Base-by-base conservation (phyloP, 2,329 filamentous ascomycete genomes). In the Intubia oerlemansii region DNA sequence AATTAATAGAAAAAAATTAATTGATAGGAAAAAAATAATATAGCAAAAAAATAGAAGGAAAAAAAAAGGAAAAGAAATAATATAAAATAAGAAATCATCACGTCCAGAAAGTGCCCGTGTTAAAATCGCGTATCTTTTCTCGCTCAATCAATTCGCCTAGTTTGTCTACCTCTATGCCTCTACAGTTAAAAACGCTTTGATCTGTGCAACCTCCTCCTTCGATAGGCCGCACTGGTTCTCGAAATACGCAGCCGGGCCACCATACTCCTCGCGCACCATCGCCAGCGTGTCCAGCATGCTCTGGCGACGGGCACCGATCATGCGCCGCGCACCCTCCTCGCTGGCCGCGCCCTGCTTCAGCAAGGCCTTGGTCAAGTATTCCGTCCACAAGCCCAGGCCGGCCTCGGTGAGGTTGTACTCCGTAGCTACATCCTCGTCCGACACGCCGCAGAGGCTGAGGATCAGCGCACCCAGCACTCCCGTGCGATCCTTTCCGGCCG, bases 401-500 rank as follows among this genome's bases (percentile, higher is more conserved):
- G 54, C 39, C 28, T 77, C 66, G 0, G 72, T 79, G 8, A 79
- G 51, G 11, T 59, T 53, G 44, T 82, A 84, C 45, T 84, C 77
- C 8, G 59, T 47, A 0, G 70, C 72, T n/a, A 78, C 58, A 4
- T 49, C 44, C 19, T 62, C 52, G 36, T 68, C 58, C 2, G 56
- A 47, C 0, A 78, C 67, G 4, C 69, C 68, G 7, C 67, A 67
- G 17, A 80, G 54, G 16, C 61, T 50, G 22, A 80, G 54, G 7
- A 82, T 44, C 23, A 84, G 40, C 4, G 72, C 76, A 27, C 66
- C 63, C 25, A 80, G 50, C 5, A 82, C 59, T 3, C 77, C 77
- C 0, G 77, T 82, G 24, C 77, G 59, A 45, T 84, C 77, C 48
- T 84, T 84, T 10, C 77, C 77, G 0, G 72, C 74, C 0, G 74